Conservation (phyloP, 2,329 filamentous ascomycete genomes). For the Xylariaceae sp. region DNA sequence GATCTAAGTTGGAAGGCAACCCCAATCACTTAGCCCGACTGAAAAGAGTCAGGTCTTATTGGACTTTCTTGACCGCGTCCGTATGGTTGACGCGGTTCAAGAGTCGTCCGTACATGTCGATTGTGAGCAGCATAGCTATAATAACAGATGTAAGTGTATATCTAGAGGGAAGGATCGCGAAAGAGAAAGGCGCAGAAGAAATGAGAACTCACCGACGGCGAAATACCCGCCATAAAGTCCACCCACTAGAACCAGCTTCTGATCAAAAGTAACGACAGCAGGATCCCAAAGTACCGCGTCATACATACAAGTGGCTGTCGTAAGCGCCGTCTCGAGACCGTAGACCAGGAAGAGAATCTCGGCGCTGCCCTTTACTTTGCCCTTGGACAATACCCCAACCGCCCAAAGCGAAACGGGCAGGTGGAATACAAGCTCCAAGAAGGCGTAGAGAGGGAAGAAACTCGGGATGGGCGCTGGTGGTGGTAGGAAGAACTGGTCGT, state of each 20-base stretch:
- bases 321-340: constrained; percentile 48
- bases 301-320: constrained; percentile 48
- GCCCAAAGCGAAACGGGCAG: constrained; percentile 50
- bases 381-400: constrained; percentile 35
- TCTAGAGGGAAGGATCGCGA: constrained; percentile 1
- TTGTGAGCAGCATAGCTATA: constrained; percentile 46
- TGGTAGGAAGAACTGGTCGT: constrained; percentile 50
- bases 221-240: constrained; percentile 51
- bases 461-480: constrained; percentile 34
- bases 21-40: too few species aligned
- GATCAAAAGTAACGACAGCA: constrained; percentile 38
- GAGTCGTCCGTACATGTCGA: constrained; percentile 54
- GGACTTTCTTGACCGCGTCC: constrained; percentile 38
- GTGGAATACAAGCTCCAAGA: constrained; percentile 47
- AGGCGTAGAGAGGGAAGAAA: constrained; percentile 51
- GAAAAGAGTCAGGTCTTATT: too few species aligned
- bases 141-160: neutral
- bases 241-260: constrained; percentile 45
- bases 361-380: constrained; percentile 26
- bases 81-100: constrained; percentile 38
- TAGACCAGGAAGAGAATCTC: constrained; percentile 52
- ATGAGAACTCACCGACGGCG: constrained; percentile 46
- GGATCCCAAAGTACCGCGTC: constrained; percentile 49
- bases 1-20: too few species aligned
- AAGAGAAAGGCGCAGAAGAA: neutral